These are phyloP conservation scores for Anthracocystis walkeri DNA, from an alignment of 1,284 basidiomycete species.

Conservation along the genomic window DNA sequence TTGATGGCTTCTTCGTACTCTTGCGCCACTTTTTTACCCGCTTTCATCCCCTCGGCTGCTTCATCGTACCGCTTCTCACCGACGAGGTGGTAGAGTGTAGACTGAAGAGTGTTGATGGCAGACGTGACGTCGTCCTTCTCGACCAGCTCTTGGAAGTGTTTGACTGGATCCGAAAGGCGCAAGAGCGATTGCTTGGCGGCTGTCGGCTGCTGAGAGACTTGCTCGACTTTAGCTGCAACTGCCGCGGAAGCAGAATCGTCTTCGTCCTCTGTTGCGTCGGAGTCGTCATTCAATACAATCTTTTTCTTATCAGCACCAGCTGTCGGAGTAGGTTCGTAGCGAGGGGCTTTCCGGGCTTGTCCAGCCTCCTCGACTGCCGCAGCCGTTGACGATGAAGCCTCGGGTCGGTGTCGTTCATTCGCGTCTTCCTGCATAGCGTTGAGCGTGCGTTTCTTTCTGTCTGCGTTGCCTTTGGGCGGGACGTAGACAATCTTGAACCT, in stretches of 20 bases:
- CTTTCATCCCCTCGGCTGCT: conserved; percentile 23
- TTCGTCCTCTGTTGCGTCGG: conserved; percentile 45
- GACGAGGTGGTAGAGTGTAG: conserved; percentile 36
- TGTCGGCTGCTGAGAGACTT: not conserved
- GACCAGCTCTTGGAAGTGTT: conserved; percentile 37
- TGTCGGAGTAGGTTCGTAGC: conserved; percentile 8
- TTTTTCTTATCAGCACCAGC: conserved; percentile 7
- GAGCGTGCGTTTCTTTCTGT: conserved; percentile 39
- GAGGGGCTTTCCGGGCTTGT: conserved; percentile 14
- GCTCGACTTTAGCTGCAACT: conserved; percentile 9
- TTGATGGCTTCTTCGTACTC: conserved; percentile 53
- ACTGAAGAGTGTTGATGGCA: conserved; percentile 43
- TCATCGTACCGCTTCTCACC: conserved; percentile 24
- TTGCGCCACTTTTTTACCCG: conserved; percentile 36
- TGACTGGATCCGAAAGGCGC: conserved; percentile 30
- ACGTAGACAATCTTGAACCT: conserved; percentile 46
- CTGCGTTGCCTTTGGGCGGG: conserved; percentile 40
- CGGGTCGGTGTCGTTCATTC: not conserved
- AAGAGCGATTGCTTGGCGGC: conserved; percentile 3
- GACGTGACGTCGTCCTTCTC: conserved; percentile 49
- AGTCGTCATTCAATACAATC: conserved; percentile 31
- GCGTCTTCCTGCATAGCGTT: conserved; percentile 32
- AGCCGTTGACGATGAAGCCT: not conserved
- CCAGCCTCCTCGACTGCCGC: not conserved
- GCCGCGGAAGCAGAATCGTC: conserved; percentile 19